Percentiles rank a stretch among this genome's conserved stretches.
Conservation (phyloP, 2,329 filamentous ascomycete species). For the Calonectria fujianensis region DNA sequence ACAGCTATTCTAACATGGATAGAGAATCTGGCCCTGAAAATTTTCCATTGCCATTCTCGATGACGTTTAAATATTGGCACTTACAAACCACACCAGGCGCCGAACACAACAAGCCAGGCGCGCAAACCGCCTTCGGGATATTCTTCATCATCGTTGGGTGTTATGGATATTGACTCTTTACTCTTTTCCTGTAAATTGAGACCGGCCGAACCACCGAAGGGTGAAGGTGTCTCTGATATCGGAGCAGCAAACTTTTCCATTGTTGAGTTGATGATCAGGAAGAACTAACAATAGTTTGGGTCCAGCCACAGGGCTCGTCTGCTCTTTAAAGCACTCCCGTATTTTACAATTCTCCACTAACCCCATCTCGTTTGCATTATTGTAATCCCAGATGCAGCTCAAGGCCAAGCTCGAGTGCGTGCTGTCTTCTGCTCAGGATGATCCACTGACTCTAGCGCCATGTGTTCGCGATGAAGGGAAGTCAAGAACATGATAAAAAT, state of each 20-base stretch:
- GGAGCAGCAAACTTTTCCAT: not conserved
- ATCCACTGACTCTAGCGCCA: not conserved
- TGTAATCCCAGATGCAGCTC: not conserved
- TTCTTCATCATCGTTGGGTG: not conserved
- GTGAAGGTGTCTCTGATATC: not conserved
- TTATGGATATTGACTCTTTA: not conserved
- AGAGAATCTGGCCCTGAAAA: not conserved
- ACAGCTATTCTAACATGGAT: not conserved
- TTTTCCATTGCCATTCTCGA: not conserved
- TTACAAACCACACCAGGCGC: constrained; percentile 15
- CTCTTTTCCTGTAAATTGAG: not conserved
- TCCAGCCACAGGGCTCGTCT: not conserved
- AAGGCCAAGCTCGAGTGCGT: not conserved
- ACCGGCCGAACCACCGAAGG: too few species aligned
- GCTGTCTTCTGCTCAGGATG: not conserved
- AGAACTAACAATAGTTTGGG: not conserved
- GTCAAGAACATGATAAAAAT: not conserved
- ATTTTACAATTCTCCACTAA: too few species aligned
- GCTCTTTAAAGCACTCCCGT: not conserved
- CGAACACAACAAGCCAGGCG: constrained; percentile 16
- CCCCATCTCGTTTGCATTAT: not conserved
- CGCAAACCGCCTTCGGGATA: constrained; percentile 15
- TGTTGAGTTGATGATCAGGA: not conserved
- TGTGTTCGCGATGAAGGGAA: not conserved
- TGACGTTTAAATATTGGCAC: not conserved